These are phyloP conservation scores for Penicillium sp. DNA, from an alignment of 2,329 filamentous ascomycete species.

Conservation along the genomic window DNA sequence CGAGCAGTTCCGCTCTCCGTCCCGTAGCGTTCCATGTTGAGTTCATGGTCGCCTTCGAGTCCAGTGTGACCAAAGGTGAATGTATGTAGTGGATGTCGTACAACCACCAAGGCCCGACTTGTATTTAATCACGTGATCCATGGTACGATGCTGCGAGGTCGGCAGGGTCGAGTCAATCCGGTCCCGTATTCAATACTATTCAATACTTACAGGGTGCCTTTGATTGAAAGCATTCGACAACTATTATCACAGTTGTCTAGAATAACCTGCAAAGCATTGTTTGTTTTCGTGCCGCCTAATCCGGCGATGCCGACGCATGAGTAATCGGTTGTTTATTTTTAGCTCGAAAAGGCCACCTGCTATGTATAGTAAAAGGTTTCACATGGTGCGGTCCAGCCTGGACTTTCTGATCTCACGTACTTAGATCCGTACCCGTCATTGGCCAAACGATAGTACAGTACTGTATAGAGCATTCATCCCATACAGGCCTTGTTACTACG, in stretches of 20 bases:
- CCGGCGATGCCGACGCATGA: background rate
- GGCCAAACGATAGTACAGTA: background rate
- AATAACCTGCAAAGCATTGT: too few relatives aligned
- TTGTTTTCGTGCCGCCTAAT: background rate
- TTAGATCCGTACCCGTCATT: background rate
- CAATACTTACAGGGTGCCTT: too few relatives aligned
- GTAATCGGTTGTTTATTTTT: constrained; percentile 6
- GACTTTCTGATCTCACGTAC: background rate
- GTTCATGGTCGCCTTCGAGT: constrained; percentile 6
- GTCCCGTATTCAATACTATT: background rate
- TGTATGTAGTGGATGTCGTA: background rate
- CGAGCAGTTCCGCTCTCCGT: background rate
- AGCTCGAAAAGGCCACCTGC: background rate
- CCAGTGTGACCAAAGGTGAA: constrained; percentile 9
- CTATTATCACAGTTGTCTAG: too few relatives aligned
- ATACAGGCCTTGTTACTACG: background rate
- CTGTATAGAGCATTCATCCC: background rate
- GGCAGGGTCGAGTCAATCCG: background rate
- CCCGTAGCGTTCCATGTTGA: background rate
- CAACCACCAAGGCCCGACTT: background rate
- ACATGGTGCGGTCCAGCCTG: constrained; percentile 9
- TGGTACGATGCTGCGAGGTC: background rate
- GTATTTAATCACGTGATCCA: background rate
- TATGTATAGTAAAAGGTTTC: constrained; percentile 13
- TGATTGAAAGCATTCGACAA: too few relatives aligned